Conservation (phyloP, 2,329 filamentous ascomycete genomes). For the Ascochyta lentis region DNA sequence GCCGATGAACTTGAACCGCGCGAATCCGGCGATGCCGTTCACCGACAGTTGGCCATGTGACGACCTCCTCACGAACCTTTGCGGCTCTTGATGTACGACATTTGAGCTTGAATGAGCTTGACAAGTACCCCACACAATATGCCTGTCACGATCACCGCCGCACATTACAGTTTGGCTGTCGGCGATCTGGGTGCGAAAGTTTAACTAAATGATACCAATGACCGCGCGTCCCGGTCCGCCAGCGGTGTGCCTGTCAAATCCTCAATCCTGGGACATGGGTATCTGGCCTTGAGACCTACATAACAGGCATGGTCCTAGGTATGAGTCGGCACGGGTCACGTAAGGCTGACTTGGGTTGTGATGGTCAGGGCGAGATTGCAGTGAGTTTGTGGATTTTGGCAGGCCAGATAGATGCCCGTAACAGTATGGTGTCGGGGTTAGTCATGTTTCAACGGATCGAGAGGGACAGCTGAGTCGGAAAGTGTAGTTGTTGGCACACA, state of each 20-base stretch:
- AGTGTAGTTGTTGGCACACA: neutral
- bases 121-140: conserved; percentile 6
- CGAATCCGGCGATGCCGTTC: neutral
- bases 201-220: neutral
- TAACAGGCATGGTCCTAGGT: neutral
- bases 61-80: neutral
- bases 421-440: neutral
- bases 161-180: conserved; percentile 4
- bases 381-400: neutral
- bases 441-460: neutral
- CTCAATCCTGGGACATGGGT: conserved; percentile 23
- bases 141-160: conserved; percentile 18
- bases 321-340: neutral
- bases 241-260: conserved; percentile 23
- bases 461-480: neutral
- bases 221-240: conserved; percentile 21
- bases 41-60: conserved; percentile 11
- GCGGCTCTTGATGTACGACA: neutral
- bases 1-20: neutral
- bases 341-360: conserved; percentile 3
- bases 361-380: conserved; percentile 1
- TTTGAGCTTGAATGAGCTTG: conserved; percentile 7
- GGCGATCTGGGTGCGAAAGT: neutral
- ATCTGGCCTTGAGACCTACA: neutral
- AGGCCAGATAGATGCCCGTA: neutral